A percentile compares a stretch with the other conserved stretches of the same genome.
Evolutionary conservation across 495 filamentous ascomycete genomes (phyloP).

Genomic region (Cenococcum geophilum): DNA sequence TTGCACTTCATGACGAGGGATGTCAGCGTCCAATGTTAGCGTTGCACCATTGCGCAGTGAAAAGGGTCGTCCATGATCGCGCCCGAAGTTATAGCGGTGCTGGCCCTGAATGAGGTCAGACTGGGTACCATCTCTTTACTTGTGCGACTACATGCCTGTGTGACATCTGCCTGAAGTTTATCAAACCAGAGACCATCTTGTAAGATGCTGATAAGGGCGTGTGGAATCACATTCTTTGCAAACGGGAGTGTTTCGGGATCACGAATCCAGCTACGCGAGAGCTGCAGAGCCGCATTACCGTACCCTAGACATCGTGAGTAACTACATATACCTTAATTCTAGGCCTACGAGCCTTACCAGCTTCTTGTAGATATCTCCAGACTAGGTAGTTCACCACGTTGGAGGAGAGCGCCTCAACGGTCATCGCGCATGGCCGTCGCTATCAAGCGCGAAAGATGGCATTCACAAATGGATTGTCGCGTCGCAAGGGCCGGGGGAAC

Average conservation of each 20-base stretch:
- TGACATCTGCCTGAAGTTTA: slow-evolving; percentile 26
- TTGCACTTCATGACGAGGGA: slow-evolving; percentile 18
- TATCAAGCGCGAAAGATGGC: slow-evolving; percentile 16
- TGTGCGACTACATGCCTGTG: slow-evolving; percentile 10
- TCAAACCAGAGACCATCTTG: slow-evolving; percentile 40
- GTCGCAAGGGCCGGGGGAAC: not conserved
- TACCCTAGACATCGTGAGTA: slow-evolving; percentile 27
- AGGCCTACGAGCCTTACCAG: slow-evolving; percentile 29
- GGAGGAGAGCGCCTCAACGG: slow-evolving; percentile 57
- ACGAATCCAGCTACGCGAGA: slow-evolving; percentile 37
- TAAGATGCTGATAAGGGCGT: slow-evolving; percentile 34
- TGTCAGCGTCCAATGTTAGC: slow-evolving; percentile 19
- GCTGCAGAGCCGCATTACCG: slow-evolving; percentile 29
- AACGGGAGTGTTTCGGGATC: slow-evolving; percentile 39
- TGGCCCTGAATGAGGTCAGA: slow-evolving; percentile 11
- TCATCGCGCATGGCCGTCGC: slow-evolving; percentile 33
- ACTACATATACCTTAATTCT: not conserved
- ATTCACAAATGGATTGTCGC: slow-evolving; percentile 16
- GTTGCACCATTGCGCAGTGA: slow-evolving; percentile 18
- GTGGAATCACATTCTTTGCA: slow-evolving; percentile 32
- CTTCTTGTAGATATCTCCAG: slow-evolving; percentile 68
- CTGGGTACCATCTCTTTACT: not conserved
- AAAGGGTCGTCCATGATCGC: slow-evolving; percentile 27
- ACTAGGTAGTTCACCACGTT: slow-evolving; percentile 97
- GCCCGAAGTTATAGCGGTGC: slow-evolving; percentile 28